Percentiles rank a stretch among this genome's conserved stretches.
Evolutionary conservation across 2,329 filamentous ascomycete species (phyloP).

Genomic region (Ilyonectria mors-panacis): DNA sequence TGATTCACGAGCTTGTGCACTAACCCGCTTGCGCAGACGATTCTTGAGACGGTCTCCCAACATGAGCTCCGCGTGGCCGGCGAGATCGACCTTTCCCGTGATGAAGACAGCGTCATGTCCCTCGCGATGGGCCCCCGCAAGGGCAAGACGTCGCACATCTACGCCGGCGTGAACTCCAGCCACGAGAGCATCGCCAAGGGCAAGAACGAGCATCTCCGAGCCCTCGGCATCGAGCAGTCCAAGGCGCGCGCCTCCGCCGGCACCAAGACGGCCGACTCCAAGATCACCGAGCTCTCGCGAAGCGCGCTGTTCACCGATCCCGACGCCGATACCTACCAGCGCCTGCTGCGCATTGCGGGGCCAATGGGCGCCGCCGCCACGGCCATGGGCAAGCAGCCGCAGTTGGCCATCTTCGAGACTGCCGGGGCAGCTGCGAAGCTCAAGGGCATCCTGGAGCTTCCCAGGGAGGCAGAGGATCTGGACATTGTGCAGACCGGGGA

Average conservation of each 20-base stretch:
- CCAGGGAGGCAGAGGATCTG: constrained; percentile 76
- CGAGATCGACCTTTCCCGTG: constrained; percentile 83
- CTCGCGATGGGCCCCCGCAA: constrained; percentile 78
- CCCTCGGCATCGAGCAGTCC: constrained; percentile 73
- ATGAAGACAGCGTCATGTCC: constrained; percentile 92
- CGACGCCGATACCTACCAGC: constrained; percentile 70
- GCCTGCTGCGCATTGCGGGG: constrained; percentile 70
- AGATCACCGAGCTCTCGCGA: constrained; percentile 68
- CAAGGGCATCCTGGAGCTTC: constrained; percentile 65
- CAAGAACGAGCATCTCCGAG: constrained; percentile 87
- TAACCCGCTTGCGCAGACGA: constrained; percentile 64
- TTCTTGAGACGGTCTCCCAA: constrained; percentile 79
- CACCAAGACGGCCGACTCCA: constrained; percentile 50
- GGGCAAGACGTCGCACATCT: constrained; percentile 67
- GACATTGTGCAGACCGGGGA: constrained; percentile 75
- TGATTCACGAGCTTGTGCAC: constrained; percentile 2
- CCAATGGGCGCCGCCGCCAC: constrained; percentile 85
- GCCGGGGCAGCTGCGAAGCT: constrained; percentile 63
- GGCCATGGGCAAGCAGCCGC: constrained; percentile 80
- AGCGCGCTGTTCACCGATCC: constrained; percentile 66
- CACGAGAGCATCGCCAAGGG: constrained; percentile 79
- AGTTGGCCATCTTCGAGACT: constrained; percentile 84
- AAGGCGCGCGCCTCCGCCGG: constrained; percentile 52
- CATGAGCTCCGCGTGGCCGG: constrained; percentile 75
- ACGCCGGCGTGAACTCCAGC: constrained; percentile 89